These are phyloP conservation scores for Helichrysum umbraculigerum DNA, from an alignment of 129 eudicot genomes.

Conservation along the genomic window DNA sequence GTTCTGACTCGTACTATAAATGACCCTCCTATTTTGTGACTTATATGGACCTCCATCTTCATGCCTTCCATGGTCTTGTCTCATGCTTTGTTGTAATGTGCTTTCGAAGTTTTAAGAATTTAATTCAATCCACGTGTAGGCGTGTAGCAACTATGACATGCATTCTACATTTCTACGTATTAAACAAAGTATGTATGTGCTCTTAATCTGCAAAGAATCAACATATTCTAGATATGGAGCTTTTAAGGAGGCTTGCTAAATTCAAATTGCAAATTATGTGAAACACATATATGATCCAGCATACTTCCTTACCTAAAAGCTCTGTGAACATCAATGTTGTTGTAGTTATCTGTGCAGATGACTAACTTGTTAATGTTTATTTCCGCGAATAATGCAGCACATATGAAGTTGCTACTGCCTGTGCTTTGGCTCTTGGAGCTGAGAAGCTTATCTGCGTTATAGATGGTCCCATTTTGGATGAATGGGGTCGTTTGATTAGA, in stretches of 20 bases:
- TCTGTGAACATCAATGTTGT: neutral
- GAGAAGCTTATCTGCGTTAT: conserved; percentile 92
- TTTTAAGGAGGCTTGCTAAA: neutral
- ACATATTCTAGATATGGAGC: neutral
- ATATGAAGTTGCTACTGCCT: conserved; percentile 98
- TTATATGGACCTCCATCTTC: neutral
- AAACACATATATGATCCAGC: neutral
- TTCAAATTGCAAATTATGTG: conserved; percentile 2
- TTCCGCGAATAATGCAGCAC: conserved; percentile 53
- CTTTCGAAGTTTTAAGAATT: neutral
- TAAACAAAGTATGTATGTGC: neutral
- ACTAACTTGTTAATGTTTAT: conserved; percentile 10
- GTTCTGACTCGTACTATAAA: neutral
- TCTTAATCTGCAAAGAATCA: neutral
- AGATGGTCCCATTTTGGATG: conserved; percentile 92
- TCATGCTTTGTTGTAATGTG: neutral
- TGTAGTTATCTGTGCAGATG: neutral
- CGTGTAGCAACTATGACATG: conserved; percentile 1
- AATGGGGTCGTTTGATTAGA: conserved; percentile 76
- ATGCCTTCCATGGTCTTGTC: neutral
- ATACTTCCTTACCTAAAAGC: neutral
- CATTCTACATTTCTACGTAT: conserved; percentile 9
- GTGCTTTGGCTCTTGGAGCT: conserved; percentile 94
- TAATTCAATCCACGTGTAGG: neutral
- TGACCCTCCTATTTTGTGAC: neutral